A percentile compares a stretch with the other conserved stretches of the same genome.
These are phyloP conservation scores for Rhizomucor miehei DNA, from an alignment of 371 early-diverging fungal species.

Conservation along the genomic window DNA sequence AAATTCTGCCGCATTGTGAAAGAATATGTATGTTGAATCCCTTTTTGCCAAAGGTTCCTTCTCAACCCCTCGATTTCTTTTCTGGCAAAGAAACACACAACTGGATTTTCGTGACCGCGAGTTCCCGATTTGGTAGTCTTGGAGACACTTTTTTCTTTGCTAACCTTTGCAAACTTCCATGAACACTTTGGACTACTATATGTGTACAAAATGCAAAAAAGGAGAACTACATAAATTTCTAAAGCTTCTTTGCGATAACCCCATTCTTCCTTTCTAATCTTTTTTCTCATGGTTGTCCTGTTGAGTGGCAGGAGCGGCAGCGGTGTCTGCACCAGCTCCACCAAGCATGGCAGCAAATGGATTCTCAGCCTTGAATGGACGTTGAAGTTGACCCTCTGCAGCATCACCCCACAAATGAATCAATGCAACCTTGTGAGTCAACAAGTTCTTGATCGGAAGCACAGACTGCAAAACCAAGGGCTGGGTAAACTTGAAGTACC, in stretches of 20 bases:
- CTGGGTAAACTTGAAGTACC: constrained; percentile 86
- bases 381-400: constrained; percentile 74
- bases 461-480: constrained; percentile 89
- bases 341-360: constrained; percentile 66
- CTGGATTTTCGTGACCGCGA: too few relatives aligned
- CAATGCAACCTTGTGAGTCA: constrained; percentile 70
- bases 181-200: too few relatives aligned
- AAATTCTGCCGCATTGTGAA: constrained; percentile 72
- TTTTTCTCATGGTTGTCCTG: constrained; percentile 47
- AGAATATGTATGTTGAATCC: neutral
- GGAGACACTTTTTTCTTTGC: too few relatives aligned
- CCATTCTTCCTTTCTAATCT: constrained; percentile 22
- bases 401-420: constrained; percentile 81
- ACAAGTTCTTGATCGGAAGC: constrained; percentile 74
- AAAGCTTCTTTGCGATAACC: too few relatives aligned
- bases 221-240: too few relatives aligned
- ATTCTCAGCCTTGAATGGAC: constrained; percentile 82
- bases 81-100: too few relatives aligned
- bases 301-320: constrained; percentile 31
- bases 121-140: too few relatives aligned
- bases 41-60: too few relatives aligned
- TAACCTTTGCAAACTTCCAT: too few relatives aligned
- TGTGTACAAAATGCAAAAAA: too few relatives aligned
- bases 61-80: too few relatives aligned
- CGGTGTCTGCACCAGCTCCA: constrained; percentile 36